Base-by-base conservation (phyloP, 495 filamentous ascomycete species). In the Margaritispora aquatica region DNA sequence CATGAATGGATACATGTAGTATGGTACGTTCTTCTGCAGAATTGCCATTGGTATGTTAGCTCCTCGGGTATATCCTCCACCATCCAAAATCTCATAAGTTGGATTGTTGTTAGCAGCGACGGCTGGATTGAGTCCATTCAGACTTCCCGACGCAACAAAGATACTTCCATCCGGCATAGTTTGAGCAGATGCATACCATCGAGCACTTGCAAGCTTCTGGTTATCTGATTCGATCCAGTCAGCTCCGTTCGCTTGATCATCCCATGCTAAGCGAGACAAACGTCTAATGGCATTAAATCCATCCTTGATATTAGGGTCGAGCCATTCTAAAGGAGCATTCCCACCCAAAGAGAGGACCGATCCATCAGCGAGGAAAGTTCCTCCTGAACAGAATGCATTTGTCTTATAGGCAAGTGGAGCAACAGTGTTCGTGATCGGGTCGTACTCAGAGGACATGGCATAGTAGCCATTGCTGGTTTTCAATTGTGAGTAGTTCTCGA, bases 1-100 rank as follows among this genome's bases (percentile, higher is more conserved):
- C 36, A 86, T 68, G 67, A 86, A 83, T 2, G 83, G 83, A 64
- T 86, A 86, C 82, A 85, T 84, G 62, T 84, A 85, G 68, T 85
- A 84, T 4, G 83, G 83, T 64, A 86, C 77, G 54, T 81, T 82
- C 63, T 75, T 77, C 24, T 67, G 73, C 24, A 86, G 68, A 46
- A 86, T 79, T 1, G 72, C 69, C 70, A 86, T 70, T 1, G 66
- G 60, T 19, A 77, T 73, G 63, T 71, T 82, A 8, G 67, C 57
- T 27, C 79, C 80, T 26, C 63, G 55, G 5, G 71, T 68, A 5
- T 74, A 62, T 57, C 77, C 83, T 31, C 68, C 50, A 11, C 70
- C 15, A 46, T 73, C 74, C 17, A 86, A 65, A 24, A 84, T 78
- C 63, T 86, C 83, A 36, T 66, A 70, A 1, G 83, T 86, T 5